These are phyloP conservation scores for Aspergillus flavus DNA, from an alignment of 2,329 filamentous ascomycete genomes.

Conservation along the genomic window DNA sequence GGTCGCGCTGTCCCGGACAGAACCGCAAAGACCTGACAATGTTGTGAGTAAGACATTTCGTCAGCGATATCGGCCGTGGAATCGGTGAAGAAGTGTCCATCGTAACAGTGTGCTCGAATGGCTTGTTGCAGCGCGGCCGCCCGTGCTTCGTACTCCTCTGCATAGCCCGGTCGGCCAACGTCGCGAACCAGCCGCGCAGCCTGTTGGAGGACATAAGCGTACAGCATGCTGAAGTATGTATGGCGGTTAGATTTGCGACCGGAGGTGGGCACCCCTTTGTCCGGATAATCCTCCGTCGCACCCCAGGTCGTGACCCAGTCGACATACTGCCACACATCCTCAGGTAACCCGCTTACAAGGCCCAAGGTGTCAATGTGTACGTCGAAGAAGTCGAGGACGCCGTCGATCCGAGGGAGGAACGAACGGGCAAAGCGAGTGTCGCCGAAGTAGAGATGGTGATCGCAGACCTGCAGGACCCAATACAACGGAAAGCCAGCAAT, in stretches of 20 bases:
- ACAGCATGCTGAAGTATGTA: constrained; percentile 47
- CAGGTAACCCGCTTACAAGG: constrained; percentile 26
- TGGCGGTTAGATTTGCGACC: constrained; percentile 40
- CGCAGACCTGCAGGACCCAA: constrained; percentile 35
- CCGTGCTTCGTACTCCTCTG: constrained; percentile 30
- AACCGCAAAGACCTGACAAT: constrained; percentile 36
- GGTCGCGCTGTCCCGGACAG: constrained; percentile 24
- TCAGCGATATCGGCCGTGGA: constrained; percentile 34
- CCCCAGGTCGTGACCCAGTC: constrained; percentile 40
- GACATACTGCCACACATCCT: constrained; percentile 37
- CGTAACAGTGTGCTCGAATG: constrained; percentile 32
- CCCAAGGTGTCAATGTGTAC: constrained; percentile 21
- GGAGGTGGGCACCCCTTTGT: constrained; percentile 45
- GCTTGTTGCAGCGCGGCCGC: constrained; percentile 23
- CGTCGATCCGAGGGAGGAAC: constrained; percentile 29
- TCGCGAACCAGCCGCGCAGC: constrained; percentile 35
- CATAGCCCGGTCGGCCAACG: constrained; percentile 37
- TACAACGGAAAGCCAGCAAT: constrained; percentile 36
- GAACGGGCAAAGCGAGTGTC: constrained; percentile 26
- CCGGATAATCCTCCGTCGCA: constrained; percentile 31
- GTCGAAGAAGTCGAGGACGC: constrained; percentile 28
- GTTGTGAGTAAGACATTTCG: constrained; percentile 28
- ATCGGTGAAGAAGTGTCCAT: constrained; percentile 35
- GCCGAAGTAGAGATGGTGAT: constrained; percentile 36
- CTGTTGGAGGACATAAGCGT: constrained; percentile 40